Base-by-base conservation (phyloP, 202 grass and related monocot species). In the Panicum virgatum region DNA sequence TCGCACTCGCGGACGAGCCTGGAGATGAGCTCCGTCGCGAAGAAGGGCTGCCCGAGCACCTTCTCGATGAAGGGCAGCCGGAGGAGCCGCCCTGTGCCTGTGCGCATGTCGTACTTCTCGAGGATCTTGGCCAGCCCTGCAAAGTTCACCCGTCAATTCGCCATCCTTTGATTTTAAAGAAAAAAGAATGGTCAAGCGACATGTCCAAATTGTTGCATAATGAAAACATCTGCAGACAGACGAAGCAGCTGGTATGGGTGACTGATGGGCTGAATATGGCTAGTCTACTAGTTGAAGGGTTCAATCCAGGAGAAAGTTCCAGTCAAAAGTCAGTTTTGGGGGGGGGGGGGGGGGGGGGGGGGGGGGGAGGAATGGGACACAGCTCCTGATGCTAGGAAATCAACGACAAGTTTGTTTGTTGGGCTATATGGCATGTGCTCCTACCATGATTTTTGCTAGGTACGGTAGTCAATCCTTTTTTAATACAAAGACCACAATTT, bases 51-150 rank as follows among this genome's bases (percentile, higher is more conserved):
- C 40, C 84, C 50, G 65, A 94, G 66, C 66, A 92, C 80, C 75
- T 90, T 88, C 34, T 89, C 75, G 36, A 94, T 97, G 86, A 94
- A 94, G 40, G 89, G 89, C 50, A 87, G 58, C 62, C 91, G 82
- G n/a, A 94, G 82, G 5, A 90, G 63, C 4, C 76, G 38, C 0
- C 94, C 89, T 0, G 85, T 94, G 51, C 94, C 89, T 0, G 85
- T 94, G 51, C 71, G 82, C 79, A 94, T 97, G 83, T 97, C 94
- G 40, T 97, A 90, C 37, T 97, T 94, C 83, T 94, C 91, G 53
- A 97, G 53, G 69, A 97, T 97, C 76, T 97, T 97, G 18, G 72
- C 91, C 40, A 92, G 71, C 15, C 94, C 91, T 97, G 77, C 62
- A 72, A 39, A 3, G 62, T 67, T 71, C 12, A 40, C 3, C 5